Base-by-base conservation (phyloP, 2,329 filamentous ascomycete species). In the Neoascochyta sp. region DNA sequence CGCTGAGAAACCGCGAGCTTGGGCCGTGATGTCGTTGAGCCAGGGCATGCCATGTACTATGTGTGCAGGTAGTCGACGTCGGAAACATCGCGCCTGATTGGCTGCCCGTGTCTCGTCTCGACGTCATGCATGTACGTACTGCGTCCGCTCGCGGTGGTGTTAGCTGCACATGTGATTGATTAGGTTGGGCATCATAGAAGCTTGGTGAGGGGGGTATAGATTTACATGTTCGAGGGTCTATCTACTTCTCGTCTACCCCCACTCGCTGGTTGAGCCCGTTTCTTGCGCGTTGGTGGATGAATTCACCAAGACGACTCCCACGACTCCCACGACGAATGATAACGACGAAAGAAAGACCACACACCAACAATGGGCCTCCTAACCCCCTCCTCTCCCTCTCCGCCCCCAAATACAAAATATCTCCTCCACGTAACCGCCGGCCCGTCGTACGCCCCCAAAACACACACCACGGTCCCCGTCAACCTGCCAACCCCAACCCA, bases 391-490 rank as follows among this genome's bases (percentile, higher is more conserved):
- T 13, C 8, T 11, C 9, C 6, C 16, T 8, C 11, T 9, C 13
- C n/a, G 16, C 9, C 8, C 1, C 16, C 5, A 14, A 21, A 7
- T 6, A 11, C 16, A 5, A n/a, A 4, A 19, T 7, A 20, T 10
- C 18, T 10, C 18, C 18, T 7, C 18, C 18, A 20, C 18, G 54
- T 63, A n/a, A 62, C 59, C 6, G 54, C 58, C 3, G 61, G 61
- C 12, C 52, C 60, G 9, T 50, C 54, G 0, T 62, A 63, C 32
- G 44, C 60, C 29, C 16, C 45, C 4, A 47, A 44, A 2, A 56
- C 53, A 1, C 61, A 64, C 39, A 29, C 29, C 4, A 41, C 52
- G 22, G 47, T 64, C 16, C 39, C 50, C 11, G 60, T 63, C 20
- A 64, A 64, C 31, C 43, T 51, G 24, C 14, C 40, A 6, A 32